phyloP scores from a whole-genome alignment of 2,329 filamentous ascomycete species.

The Aspergillus proliferans region DNA sequence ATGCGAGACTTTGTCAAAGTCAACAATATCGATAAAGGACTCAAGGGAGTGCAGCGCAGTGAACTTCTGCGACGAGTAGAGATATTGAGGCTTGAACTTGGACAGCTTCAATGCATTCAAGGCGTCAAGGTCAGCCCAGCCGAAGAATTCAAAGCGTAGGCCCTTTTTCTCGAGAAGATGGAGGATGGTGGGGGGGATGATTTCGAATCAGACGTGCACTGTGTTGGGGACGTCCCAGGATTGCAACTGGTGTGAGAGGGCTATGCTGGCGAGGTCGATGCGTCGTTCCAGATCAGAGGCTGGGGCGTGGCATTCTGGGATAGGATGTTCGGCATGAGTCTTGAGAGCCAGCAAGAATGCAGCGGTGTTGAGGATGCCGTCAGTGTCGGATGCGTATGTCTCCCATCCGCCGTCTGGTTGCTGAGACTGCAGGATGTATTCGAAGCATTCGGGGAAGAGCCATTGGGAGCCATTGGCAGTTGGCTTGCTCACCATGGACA shows the following conservation, averaged over 20 bases:
- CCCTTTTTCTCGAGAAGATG: conserved; percentile 20
- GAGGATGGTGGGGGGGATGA: conserved; percentile 28
- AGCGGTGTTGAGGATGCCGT: conserved; percentile 30
- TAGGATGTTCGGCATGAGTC: conserved; percentile 10
- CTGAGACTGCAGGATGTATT: conserved; percentile 16
- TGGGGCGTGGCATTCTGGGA: conserved; percentile 7
- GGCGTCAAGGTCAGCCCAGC: conserved; percentile 12
- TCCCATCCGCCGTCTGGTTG: conserved; percentile 6
- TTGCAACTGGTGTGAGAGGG: conserved; percentile 16
- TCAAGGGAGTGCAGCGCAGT: conserved; percentile 31
- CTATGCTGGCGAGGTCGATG: conserved; percentile 12
- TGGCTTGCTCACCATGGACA: conserved; percentile 4
- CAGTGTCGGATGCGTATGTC: conserved; percentile 19
- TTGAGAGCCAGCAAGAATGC: conserved; percentile 28
- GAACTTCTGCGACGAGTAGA: neutral
- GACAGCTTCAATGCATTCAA: conserved; percentile 12
- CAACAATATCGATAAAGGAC: conserved; percentile 29
- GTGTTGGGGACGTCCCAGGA: conserved; percentile 23
- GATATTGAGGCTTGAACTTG: neutral
- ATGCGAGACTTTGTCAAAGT: conserved; percentile 31
- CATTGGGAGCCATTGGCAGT: neutral
- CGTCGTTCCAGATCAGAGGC: conserved; percentile 7
- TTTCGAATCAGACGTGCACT: conserved; percentile 31
- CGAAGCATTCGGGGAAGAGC: conserved; percentile 24
- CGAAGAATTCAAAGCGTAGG: conserved; percentile 22